Base-by-base conservation (phyloP, 108 stramenopile genomes). In the Fistulifera pelliculosa region DNA sequence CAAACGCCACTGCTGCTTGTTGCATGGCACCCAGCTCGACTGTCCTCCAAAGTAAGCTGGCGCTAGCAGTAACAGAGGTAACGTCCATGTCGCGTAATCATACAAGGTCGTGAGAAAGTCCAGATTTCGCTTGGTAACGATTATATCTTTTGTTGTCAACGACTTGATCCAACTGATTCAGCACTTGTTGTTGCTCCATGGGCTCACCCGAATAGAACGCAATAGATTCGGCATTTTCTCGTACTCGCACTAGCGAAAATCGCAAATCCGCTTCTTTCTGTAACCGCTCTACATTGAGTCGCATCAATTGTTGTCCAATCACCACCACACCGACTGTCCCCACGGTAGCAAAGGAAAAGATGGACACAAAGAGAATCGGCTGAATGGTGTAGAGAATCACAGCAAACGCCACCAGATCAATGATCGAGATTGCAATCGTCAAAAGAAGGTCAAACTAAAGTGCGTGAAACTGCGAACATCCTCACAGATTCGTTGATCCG, bases 401-500 rank as follows among this genome's bases (percentile, higher is more conserved):
- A 11, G 85, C 80, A 72, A 95, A 95, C 4, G 72, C 76, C n/a
- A 72, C 74, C 24, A 95, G 59, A 64, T 95, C 89, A 42, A 95
- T 87, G 7, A 77, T 47, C 7, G 83, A 73, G 10, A 81, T 79
- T 17, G 89, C 53, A 23, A 89, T 41, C 12, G 87, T 89, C 43
- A 95, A 70, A 93, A 83, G 31, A 95, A 76, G 23, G 82, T 72
- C 19, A 95, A 81, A 52, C 73, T 75, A 58, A 78, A 81, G 39
- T 81, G 68, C 5, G 90, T 92, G 62, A 93, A 94, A 39, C 80
- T 63, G 1, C 78, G 66, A 0, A 95, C 91, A 61, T 92, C 94
- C 50, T 93, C 91, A 7, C 88, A 76, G 16, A 94, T 84, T 44
- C 90, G 76, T 57, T 94, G 94, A 58, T 94, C 94, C 10, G 90